Evolutionary conservation across 257 asterid species (phyloP).

Genomic region (Nicotiana noctiflora): DNA sequence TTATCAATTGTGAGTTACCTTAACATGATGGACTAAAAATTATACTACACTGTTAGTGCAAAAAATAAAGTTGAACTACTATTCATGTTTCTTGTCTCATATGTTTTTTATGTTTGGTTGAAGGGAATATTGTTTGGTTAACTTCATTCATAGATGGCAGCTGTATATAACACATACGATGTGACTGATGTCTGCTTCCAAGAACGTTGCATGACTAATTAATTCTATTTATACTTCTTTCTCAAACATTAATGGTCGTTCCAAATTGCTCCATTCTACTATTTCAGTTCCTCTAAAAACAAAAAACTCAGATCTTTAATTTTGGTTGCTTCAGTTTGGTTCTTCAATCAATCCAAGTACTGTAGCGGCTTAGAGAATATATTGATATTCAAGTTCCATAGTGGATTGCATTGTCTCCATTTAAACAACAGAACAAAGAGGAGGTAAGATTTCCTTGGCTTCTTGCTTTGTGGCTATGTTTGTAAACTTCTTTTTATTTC

Average conservation of each 20-base stretch:
- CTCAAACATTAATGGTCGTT: not conserved
- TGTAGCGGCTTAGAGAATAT: not conserved
- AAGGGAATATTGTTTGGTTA: not conserved
- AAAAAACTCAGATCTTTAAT: too few relatives aligned
- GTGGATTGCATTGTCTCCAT: constrained; percentile 4
- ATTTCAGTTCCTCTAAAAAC: not conserved
- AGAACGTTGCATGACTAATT: constrained; percentile 10
- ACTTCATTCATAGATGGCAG: constrained; percentile 14
- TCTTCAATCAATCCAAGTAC: not conserved
- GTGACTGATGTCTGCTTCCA: constrained; percentile 18
- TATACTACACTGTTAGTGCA: too few relatives aligned
- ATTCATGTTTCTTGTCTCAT: not conserved
- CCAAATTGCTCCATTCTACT: not conserved
- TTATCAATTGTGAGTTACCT: too few relatives aligned
- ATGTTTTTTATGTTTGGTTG: not conserved
- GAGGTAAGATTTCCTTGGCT: not conserved
- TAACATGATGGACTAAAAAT: too few relatives aligned
- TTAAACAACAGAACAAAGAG: not conserved
- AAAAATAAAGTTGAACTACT: not conserved
- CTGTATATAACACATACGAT: constrained; percentile 16
- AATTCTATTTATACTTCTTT: constrained; percentile 5
- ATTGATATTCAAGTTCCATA: not conserved
- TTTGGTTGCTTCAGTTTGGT: not conserved
- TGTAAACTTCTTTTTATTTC: not conserved
- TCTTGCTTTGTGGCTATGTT: not conserved